Conservation (phyloP, 2,329 filamentous ascomycete species). For the Claviceps maximensis region DNA sequence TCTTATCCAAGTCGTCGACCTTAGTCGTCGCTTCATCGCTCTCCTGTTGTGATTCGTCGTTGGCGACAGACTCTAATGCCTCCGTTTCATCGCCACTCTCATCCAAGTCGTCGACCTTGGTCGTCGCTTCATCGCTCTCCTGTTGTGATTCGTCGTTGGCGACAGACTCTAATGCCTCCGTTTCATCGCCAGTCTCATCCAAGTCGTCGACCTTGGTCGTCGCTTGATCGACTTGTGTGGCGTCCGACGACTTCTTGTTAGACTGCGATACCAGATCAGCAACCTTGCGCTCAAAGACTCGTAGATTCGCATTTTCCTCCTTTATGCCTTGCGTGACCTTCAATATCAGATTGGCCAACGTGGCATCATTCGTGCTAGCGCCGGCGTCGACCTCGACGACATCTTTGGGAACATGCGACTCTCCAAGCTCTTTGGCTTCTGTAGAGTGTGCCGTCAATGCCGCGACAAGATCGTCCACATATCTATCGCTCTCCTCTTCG, state of each 20-base stretch:
- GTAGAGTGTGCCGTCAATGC: constrained; percentile 27
- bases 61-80: too few relatives aligned
- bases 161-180: not conserved
- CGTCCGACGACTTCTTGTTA: constrained; percentile 11
- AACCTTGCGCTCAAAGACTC: constrained; percentile 38
- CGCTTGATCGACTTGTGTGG: not conserved
- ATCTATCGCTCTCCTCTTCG: constrained; percentile 30
- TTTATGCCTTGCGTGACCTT: constrained; percentile 35
- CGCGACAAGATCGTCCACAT: constrained; percentile 37
- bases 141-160: not conserved
- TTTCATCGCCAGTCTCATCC: not conserved
- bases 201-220: not conserved
- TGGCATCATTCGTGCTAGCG: constrained; percentile 9
- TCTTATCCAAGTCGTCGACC: too few relatives aligned
- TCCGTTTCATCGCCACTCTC: too few relatives aligned
- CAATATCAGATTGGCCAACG: constrained; percentile 37
- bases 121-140: not conserved
- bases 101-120: too few relatives aligned
- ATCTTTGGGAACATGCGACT: constrained; percentile 8
- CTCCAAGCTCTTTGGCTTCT: constrained; percentile 12
- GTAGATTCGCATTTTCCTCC: constrained; percentile 25
- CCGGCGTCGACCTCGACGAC: constrained; percentile 1
- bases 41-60: not conserved
- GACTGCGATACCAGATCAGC: constrained; percentile 31
- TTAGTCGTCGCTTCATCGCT: not conserved